Evolutionary conservation across 495 filamentous ascomycete genomes (phyloP).

Genomic region (Penicillium roqueforti): DNA sequence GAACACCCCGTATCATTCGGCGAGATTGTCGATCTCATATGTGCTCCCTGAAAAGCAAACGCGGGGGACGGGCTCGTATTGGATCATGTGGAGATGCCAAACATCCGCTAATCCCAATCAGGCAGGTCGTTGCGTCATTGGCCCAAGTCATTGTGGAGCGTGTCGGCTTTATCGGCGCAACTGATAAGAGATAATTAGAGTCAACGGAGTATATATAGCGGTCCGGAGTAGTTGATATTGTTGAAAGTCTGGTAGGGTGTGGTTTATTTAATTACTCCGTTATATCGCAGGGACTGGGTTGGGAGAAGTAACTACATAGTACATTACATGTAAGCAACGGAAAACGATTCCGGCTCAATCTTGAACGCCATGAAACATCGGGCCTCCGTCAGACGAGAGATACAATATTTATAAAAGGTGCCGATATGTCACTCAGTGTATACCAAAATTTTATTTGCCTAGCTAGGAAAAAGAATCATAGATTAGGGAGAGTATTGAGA

Average conservation of each 20-base stretch:
- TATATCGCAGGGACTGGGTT: background rate
- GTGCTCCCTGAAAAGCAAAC: background rate
- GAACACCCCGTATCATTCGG: background rate
- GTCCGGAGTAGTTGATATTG: background rate
- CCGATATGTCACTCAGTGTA: background rate
- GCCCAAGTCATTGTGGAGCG: background rate
- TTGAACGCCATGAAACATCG: background rate
- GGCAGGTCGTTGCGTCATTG: constrained; percentile 25
- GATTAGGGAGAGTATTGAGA: too few relatives aligned
- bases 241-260: background rate
- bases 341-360: background rate
- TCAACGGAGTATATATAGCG: background rate
- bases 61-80: constrained; percentile 15
- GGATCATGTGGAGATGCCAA: constrained; percentile 20
- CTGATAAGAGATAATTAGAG: constrained; percentile 1
- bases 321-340: background rate
- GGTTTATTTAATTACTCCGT: background rate
- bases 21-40: background rate
- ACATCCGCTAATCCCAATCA: constrained; percentile 16
- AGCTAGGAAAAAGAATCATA: background rate
- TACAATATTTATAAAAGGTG: background rate
- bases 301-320: background rate
- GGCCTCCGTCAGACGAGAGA: background rate
- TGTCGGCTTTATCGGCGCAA: background rate
- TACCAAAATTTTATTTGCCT: background rate